phyloP scores from a whole-genome alignment of 2,329 filamentous ascomycete genomes.

The Gnomoniopsis smithogilvyi region DNA sequence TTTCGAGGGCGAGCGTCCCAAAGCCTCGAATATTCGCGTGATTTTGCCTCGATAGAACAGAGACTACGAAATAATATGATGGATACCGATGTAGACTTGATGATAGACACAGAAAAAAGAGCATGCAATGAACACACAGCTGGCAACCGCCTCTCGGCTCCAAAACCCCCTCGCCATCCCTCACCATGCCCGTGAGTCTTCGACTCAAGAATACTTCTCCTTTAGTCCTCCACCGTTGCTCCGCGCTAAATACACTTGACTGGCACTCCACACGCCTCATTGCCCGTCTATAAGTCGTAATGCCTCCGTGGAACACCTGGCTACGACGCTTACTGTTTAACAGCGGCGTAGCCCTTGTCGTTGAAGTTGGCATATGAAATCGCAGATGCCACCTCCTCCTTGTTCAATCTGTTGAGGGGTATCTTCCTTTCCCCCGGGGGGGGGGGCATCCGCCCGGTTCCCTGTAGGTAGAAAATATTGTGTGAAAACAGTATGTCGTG shows the following conservation, averaged over 20 bases:
- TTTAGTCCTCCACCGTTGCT: slow-evolving; percentile 1
- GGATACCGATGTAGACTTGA: not conserved
- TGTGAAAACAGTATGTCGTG: not conserved
- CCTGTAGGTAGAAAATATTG: not conserved
- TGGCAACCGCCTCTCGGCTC: not conserved
- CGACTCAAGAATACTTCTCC: not conserved
- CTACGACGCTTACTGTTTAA: not conserved
- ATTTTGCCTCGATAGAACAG: not conserved
- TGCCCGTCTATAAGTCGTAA: not conserved
- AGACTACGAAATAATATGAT: not conserved
- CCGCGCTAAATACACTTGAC: not conserved
- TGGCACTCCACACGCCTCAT: not conserved
- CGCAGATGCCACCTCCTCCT: not conserved
- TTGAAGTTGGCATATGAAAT: not conserved
- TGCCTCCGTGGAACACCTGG: not conserved
- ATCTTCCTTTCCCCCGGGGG: not conserved
- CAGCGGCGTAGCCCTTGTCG: not conserved
- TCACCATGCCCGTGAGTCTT: not conserved
- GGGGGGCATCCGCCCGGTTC: not conserved
- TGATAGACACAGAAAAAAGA: slow-evolving; percentile 1
- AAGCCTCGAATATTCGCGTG: not conserved
- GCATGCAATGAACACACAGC: slow-evolving; percentile 1
- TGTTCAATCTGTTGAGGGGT: slow-evolving; percentile 2
- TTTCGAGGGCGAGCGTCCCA: not conserved
- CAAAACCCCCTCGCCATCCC: not conserved